phyloP scores from a whole-genome alignment of 306 rosid genomes.

The Vigna hirtella region DNA sequence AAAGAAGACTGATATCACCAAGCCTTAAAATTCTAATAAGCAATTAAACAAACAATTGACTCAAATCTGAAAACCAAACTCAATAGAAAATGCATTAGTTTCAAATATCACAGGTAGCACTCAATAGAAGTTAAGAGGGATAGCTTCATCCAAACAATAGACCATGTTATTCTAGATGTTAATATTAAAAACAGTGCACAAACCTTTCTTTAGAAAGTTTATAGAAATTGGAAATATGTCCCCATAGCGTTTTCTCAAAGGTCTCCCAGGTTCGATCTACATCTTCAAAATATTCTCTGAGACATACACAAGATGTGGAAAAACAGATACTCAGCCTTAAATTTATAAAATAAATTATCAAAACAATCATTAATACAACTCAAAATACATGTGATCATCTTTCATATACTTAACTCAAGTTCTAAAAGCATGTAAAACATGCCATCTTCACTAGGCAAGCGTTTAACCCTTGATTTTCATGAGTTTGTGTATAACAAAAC shows the following conservation, averaged over 20 bases:
- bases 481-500: neutral
- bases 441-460: conserved; percentile 17
- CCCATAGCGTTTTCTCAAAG: conserved; percentile 96
- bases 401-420: neutral
- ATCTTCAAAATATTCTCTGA: conserved; percentile 94
- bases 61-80: conserved; percentile 22
- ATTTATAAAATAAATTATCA: conserved; percentile 13
- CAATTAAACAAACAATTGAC: conserved; percentile 20
- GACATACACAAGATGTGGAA: conserved; percentile 41
- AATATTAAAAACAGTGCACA: conserved; percentile 40
- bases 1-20: conserved; percentile 2
- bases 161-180: conserved; percentile 36
- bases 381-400: conserved; percentile 28
- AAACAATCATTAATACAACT: conserved; percentile 8
- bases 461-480: conserved; percentile 14
- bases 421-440: conserved; percentile 8
- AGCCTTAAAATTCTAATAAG: conserved; percentile 8
- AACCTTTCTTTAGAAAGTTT: conserved; percentile 97
- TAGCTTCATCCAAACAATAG: conserved; percentile 22
- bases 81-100: conserved; percentile 14
- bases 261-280: conserved; percentile 95
- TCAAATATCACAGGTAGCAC: conserved; percentile 35
- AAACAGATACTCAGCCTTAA: conserved; percentile 34
- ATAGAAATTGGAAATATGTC: conserved; percentile 81
- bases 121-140: conserved; percentile 28